Base-by-base conservation (phyloP, 768 basidiomycete species). In the Russula ochroleuca region DNA sequence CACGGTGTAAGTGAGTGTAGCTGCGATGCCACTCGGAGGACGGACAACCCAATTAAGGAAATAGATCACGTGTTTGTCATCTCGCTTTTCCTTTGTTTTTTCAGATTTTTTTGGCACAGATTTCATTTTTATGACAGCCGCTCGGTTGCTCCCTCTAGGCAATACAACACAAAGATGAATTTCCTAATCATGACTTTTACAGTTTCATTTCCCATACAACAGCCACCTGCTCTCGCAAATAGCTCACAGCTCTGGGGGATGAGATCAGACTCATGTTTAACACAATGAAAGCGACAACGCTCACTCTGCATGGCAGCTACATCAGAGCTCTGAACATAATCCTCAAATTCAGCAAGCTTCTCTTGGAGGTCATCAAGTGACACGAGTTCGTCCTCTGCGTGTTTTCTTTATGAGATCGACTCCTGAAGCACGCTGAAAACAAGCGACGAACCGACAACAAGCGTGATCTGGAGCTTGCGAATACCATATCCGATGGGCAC, bases 341-440 rank as follows among this genome's bases (percentile, higher is more conserved):
- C 92, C 14, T 92, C 91, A 64, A 91, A 85, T 69, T 90, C 93
- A 6, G 78, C 79, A 65, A 97, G 80, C 80, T 90, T 83, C 75
- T 98, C 96, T 76, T 98, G 93, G 67, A 98, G 82, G 23, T 97
- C 94, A 67, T 96, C 93, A 66, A 88, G 80, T 3, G 94, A 96
- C 57, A 98, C 87, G 68, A 90, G 88, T 71, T 96, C 95, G 67
- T 98, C 96, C 92, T 96, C 95, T 93, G 73, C 50, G 52, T 40
- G 38, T 3, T 38, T 4, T 28, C n/a, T 40, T 45, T 28, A 19
- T 57, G 75, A 63, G 83, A 82, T n/a, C 84, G 73, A 4, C 78
- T 85, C 62, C 85, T 19, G 43, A 31, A 50, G 28, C 63, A 7
- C 41, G 59, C 62, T 33, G 54, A 56, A 38, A 33, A 35, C 11